These are phyloP conservation scores for Batkoa obscura DNA, from an alignment of 371 early-diverging fungal genomes.

Conservation along the genomic window DNA sequence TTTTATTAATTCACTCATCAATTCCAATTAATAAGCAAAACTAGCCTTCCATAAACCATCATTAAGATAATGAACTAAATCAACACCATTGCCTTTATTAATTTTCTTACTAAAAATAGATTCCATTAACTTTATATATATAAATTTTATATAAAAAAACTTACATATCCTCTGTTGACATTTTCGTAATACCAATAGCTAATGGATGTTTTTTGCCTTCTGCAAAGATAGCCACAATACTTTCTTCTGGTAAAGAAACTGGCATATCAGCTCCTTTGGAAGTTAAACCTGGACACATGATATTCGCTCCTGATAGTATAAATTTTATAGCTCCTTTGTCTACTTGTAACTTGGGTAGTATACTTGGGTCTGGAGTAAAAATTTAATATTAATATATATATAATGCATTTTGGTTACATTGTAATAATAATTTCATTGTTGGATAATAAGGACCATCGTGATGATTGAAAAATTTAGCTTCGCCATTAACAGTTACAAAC, in stretches of 20 bases:
- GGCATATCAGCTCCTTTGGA: slow-evolving; percentile 79
- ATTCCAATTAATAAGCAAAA: neutral
- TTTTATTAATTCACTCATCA: too few relatives aligned
- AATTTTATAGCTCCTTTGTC: slow-evolving; percentile 97
- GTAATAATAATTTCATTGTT: slow-evolving; percentile 68
- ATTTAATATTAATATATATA: neutral
- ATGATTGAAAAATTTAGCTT: slow-evolving; percentile 80
- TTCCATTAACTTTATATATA: neutral
- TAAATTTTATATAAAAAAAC: slow-evolving; percentile 6
- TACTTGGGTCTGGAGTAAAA: slow-evolving; percentile 51
- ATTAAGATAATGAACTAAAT: slow-evolving; percentile 67
- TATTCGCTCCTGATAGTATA: slow-evolving; percentile 86
- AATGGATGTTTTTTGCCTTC: slow-evolving; percentile 93
- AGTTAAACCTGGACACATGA: slow-evolving; percentile 97
- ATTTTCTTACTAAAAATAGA: slow-evolving; percentile 33
- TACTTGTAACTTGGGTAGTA: slow-evolving; percentile 78
- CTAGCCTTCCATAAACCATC: slow-evolving; percentile 66
- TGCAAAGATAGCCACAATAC: slow-evolving; percentile 82
- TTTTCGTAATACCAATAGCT: slow-evolving; percentile 70
- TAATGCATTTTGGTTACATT: slow-evolving; percentile 34
- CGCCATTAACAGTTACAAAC: slow-evolving; percentile 59
- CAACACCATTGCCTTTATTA: slow-evolving; percentile 86
- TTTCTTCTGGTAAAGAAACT: slow-evolving; percentile 39
- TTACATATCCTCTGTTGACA: slow-evolving; percentile 85
- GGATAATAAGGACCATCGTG: slow-evolving; percentile 86